phyloP scores from a whole-genome alignment of 2,329 filamentous ascomycete species.

The Allantophomopsis cytisporea region DNA sequence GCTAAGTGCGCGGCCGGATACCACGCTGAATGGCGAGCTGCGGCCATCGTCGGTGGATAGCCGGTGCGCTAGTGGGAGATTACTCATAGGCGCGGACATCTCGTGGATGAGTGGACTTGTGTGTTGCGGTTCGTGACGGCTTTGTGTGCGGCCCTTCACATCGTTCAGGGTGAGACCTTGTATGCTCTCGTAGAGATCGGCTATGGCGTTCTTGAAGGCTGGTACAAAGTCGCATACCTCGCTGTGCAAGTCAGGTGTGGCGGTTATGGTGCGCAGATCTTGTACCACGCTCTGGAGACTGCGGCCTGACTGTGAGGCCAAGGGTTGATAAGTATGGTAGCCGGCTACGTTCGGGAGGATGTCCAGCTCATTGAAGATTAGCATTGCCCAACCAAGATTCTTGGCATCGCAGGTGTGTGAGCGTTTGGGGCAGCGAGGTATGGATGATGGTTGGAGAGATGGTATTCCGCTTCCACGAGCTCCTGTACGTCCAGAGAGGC shows the following conservation, averaged over 20 bases:
- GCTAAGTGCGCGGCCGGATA: too few species aligned
- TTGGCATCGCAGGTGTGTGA: constrained; percentile 36
- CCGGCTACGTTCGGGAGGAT: constrained; percentile 27
- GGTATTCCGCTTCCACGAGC: constrained; percentile 7
- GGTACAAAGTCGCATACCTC: constrained; percentile 35
- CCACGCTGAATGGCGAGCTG: too few species aligned
- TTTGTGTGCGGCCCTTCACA: constrained; percentile 22
- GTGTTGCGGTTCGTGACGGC: too few species aligned
- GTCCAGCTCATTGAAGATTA: constrained; percentile 32
- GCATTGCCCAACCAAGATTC: constrained; percentile 39
- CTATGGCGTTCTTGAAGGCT: constrained; percentile 30
- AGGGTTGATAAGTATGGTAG: constrained; percentile 7
- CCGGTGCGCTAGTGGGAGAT: too few species aligned
- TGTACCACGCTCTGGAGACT: constrained; percentile 32
- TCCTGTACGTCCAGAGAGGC: constrained; percentile 3
- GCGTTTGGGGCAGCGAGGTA: constrained; percentile 33
- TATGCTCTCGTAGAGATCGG: constrained; percentile 36
- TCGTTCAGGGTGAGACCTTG: constrained; percentile 33
- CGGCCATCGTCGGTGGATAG: too few species aligned
- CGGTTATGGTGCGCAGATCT: constrained; percentile 27
- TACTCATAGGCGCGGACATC: too few species aligned
- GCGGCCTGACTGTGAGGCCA: constrained; percentile 14
- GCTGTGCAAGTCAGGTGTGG: constrained; percentile 26
- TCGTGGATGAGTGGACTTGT: too few species aligned
- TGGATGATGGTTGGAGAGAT: constrained; percentile 21